Percentiles rank a stretch among this genome's conserved stretches.
Conservation (phyloP, 108 stramenopile species). For the Fragilaria crotonensis region DNA sequence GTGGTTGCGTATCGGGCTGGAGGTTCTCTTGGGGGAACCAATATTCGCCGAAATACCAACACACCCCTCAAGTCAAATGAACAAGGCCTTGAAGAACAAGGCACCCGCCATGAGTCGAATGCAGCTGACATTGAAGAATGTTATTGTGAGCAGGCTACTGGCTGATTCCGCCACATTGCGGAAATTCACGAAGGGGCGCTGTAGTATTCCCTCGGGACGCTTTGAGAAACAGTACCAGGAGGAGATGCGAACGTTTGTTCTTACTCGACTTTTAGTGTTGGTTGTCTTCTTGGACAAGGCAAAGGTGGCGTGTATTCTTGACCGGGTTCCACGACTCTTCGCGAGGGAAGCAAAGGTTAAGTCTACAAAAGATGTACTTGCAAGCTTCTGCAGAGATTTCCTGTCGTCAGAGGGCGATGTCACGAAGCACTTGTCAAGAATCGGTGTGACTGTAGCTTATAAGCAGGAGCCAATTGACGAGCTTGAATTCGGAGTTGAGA, state of each 20-base stretch:
- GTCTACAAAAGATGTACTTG: constrained; percentile 78
- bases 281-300: constrained; percentile 80
- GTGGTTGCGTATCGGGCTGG: constrained; percentile 88
- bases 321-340: constrained; percentile 63
- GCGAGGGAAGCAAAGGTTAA: constrained; percentile 55
- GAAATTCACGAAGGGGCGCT: constrained; percentile 68
- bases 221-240: constrained; percentile 59
- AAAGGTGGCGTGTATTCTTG: constrained; percentile 49
- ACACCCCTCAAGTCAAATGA: background rate
- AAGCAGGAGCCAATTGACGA: constrained; percentile 86
- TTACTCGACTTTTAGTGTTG: constrained; percentile 60
- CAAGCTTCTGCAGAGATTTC: constrained; percentile 67
- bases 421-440: constrained; percentile 68
- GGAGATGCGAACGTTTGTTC: constrained; percentile 53
- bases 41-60: constrained; percentile 18
- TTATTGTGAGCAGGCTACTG: constrained; percentile 60
- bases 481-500: constrained; percentile 69
- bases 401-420: constrained; percentile 82
- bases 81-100: background rate
- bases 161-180: constrained; percentile 44
- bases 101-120: constrained; percentile 16
- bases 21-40: constrained; percentile 74
- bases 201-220: constrained; percentile 63
- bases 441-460: constrained; percentile 74
- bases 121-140: constrained; percentile 39